Evolutionary conservation across 1,284 basidiomycete genomes (phyloP), one percentile per base, ranked within the genome.

Genomic region (Ceratobasidium sp.): DNA sequence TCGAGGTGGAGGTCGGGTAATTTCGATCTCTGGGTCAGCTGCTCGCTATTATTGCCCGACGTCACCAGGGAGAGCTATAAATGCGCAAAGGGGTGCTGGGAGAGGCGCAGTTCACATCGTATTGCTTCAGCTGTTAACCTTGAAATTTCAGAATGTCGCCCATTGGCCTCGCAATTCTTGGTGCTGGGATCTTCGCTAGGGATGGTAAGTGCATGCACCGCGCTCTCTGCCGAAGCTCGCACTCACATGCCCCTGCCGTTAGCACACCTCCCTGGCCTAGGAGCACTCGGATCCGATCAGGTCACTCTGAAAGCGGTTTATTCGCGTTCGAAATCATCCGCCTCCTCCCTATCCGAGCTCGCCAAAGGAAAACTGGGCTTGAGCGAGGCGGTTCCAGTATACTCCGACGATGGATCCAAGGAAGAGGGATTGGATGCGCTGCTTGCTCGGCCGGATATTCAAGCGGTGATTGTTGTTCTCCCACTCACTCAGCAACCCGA

Each of bases 401-500:
- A 93, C 82, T 86, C 89, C 79, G 91, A 92, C 43, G 81, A 83
- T 11, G 84, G 83, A 0, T 52, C 68, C 34, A 43, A 40, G n/a
- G 51, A 76, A 51, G 76, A 75, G 81, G 86, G 82, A 3, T 86
- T 96, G 19, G 89, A 92, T 52, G 86, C 85, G 0, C 86, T 96
- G 22, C 88, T 96, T 19, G 84, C 86, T 0, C 86, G 92, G 79
- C 75, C 86, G 1, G 92, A 94, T 79, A 90, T 96, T 79, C 82
- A 86, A 22, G 90, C 90, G 22, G 92, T 96, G 59, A 88, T 95
- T 81, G 85, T 96, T 66, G 90, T 89, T 1, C 86, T 96, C 11
- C 95, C 95, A 0, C 95, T 96, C 82, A 88, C 89, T 0, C 81
- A 87, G 13, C 94, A 95, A 82, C 93, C 94, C 0, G 84, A 84